Evolutionary conservation across 2,329 filamentous ascomycete genomes (phyloP).

Genomic region (Chaetomium sp.): DNA sequence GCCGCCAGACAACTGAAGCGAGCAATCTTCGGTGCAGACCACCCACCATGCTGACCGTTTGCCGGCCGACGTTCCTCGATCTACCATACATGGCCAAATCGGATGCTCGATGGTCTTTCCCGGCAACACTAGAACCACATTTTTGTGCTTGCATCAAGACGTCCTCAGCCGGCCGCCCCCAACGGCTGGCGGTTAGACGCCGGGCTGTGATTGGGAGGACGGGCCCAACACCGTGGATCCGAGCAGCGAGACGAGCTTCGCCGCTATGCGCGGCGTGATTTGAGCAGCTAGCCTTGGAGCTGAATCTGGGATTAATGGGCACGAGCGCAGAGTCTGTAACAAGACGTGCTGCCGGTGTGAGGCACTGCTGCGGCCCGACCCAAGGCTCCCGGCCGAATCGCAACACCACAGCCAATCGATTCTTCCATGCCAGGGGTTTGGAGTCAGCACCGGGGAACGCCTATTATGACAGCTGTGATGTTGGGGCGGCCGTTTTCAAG

Average conservation of each 20-base stretch:
- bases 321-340: constrained; percentile 3
- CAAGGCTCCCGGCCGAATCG: constrained; percentile 17
- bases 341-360: constrained; percentile 2
- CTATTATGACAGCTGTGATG: neutral
- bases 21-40: neutral
- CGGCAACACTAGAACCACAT: neutral
- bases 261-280: constrained; percentile 15
- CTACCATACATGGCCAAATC: neutral
- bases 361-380: constrained; percentile 12
- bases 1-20: neutral
- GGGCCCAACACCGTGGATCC: constrained; percentile 23
- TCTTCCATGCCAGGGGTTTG: neutral
- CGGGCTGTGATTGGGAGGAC: constrained; percentile 26
- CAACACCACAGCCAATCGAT: constrained; percentile 20
- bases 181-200: constrained; percentile 28
- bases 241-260: constrained; percentile 9
- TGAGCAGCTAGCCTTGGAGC: neutral
- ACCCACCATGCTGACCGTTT: neutral
- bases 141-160: neutral
- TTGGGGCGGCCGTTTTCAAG: neutral
- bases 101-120: neutral
- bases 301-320: neutral
- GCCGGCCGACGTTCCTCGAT: neutral
- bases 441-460: constrained; percentile 10
- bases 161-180: constrained; percentile 11